Evolutionary conservation across 805 yeast species (phyloP).

Genomic region (Candida nitratophila): DNA sequence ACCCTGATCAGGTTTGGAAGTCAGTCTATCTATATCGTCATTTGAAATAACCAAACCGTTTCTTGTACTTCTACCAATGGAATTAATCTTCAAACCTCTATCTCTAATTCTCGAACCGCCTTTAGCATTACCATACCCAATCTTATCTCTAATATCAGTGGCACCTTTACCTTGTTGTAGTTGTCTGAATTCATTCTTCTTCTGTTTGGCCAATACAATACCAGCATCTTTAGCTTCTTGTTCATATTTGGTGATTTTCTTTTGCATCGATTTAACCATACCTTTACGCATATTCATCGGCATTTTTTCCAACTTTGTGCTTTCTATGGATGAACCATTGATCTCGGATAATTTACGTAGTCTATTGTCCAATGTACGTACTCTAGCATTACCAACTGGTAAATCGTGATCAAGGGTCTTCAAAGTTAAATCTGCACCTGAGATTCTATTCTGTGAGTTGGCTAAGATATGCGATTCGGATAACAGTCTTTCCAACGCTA

Average conservation of each 20-base stretch:
- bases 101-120: conserved; percentile 41
- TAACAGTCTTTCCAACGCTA: conserved; percentile 64
- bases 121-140: conserved; percentile 37
- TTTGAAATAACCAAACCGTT: conserved; percentile 71
- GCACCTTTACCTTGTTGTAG: conserved; percentile 37
- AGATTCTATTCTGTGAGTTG: conserved; percentile 29
- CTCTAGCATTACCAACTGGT: conserved; percentile 64
- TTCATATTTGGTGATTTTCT: conserved; percentile 51
- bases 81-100: conserved; percentile 70
- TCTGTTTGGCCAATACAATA: conserved; percentile 67
- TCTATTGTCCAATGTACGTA: conserved; percentile 54
- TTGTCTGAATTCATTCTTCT: conserved; percentile 59
- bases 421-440: conserved; percentile 65
- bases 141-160: conserved; percentile 40
- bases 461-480: conserved; percentile 65
- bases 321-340: conserved; percentile 26
- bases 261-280: conserved; percentile 53
- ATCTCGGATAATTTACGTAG: conserved; percentile 40
- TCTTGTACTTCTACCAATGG: conserved; percentile 70
- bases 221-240: conserved; percentile 86
- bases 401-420: conserved; percentile 54
- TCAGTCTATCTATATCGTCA: conserved; percentile 51
- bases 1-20: conserved; percentile 12
- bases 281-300: conserved; percentile 89
- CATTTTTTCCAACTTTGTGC: conserved; percentile 55